Evolutionary conservation across 331 rosid species (phyloP).

Genomic region (Rhamnella rubrinervis): DNA sequence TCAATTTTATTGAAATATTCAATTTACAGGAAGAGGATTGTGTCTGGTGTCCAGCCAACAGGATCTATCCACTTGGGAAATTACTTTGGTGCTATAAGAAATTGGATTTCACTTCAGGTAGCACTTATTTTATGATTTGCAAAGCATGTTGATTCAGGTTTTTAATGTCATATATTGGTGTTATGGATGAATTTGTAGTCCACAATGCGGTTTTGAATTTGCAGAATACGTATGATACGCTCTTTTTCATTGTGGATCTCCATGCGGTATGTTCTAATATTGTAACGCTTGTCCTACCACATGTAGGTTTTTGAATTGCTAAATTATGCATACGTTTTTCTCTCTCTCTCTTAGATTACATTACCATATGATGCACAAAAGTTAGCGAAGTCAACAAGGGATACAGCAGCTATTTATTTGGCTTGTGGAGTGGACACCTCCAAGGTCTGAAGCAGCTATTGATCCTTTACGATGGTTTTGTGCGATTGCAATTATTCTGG

Average conservation of each 20-base stretch:
- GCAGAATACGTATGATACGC: conserved; percentile 83
- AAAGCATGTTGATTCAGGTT: background rate
- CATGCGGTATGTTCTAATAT: conserved; percentile 69
- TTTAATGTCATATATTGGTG: background rate
- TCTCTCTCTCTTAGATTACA: conserved; percentile 55
- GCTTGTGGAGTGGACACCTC: conserved; percentile 95
- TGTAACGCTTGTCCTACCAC: background rate
- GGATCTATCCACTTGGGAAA: conserved; percentile 95
- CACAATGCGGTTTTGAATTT: conserved; percentile 24
- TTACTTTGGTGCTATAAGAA: conserved; percentile 90
- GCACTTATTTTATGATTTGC: background rate
- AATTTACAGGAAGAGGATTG: conserved; percentile 76
- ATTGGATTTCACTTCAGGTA: conserved; percentile 95
- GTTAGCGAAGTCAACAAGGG: conserved; percentile 69
- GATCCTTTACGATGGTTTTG: conserved; percentile 12
- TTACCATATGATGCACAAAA: conserved; percentile 75
- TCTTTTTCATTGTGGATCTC: conserved; percentile 92
- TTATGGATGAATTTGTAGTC: conserved; percentile 10
- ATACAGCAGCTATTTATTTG: conserved; percentile 93
- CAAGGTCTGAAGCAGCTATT: conserved; percentile 57
- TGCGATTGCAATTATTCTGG: conserved; percentile 16
- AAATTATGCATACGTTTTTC: background rate
- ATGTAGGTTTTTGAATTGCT: background rate
- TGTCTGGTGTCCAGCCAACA: conserved; percentile 98
- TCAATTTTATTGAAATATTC: conserved; percentile 10